phyloP scores from a whole-genome alignment of 2,329 filamentous ascomycete genomes.

The Diaporthe longicolla region DNA sequence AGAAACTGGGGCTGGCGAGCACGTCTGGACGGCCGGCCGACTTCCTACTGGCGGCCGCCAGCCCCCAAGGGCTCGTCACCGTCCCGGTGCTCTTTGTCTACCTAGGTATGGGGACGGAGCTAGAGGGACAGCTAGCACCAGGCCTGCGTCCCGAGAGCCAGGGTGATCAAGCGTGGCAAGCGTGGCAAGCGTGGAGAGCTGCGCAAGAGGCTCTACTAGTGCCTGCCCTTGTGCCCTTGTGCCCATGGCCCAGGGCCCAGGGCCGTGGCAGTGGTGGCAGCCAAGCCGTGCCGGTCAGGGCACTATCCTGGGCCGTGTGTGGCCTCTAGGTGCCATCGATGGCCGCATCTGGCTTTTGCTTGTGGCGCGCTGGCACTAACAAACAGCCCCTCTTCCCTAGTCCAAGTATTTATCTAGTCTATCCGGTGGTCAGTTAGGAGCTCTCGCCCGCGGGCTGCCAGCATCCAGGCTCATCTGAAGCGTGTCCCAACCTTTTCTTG shows the following conservation, averaged over 20 bases:
- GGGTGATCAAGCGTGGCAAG: neutral
- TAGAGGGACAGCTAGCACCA: too few species aligned
- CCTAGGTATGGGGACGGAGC: too few species aligned
- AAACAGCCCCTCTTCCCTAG: too few species aligned
- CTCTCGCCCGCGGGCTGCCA: too few species aligned
- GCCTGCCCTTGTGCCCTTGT: neutral
- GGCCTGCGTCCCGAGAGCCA: neutral
- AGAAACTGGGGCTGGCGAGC: constrained; percentile 19
- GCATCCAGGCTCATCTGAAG: too few species aligned
- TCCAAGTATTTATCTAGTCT: too few species aligned
- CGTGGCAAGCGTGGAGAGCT: neutral
- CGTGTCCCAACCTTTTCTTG: neutral
- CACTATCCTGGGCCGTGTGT: constrained; percentile 4
- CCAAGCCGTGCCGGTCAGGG: neutral
- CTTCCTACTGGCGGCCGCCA: constrained; percentile 26
- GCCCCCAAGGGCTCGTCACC: neutral
- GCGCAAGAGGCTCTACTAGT: constrained; percentile 11
- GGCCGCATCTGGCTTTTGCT: constrained; percentile 6
- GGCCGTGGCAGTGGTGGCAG: constrained; percentile 9
- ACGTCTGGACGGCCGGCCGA: constrained; percentile 15
- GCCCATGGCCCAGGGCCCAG: neutral
- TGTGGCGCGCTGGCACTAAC: constrained; percentile 4
- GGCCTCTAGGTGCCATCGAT: constrained; percentile 4
- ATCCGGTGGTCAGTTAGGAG: too few species aligned
- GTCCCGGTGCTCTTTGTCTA: neutral